phyloP scores from a whole-genome alignment of 108 stramenopile species.

The Nitzschia sp. region DNA sequence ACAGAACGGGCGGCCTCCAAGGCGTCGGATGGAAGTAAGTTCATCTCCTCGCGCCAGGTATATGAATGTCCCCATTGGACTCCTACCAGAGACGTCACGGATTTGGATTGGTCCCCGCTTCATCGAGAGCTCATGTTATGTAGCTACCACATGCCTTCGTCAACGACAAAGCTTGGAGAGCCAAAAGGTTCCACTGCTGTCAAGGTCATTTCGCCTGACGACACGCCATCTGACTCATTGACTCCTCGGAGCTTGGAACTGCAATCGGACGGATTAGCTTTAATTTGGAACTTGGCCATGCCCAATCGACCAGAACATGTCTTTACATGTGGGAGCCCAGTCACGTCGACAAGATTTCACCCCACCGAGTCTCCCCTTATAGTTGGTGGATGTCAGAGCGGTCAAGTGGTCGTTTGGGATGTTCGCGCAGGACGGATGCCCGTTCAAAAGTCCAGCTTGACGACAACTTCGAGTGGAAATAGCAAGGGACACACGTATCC shows the following conservation, averaged over 20 bases:
- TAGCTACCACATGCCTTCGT: constrained; percentile 60
- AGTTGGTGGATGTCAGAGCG: constrained; percentile 78
- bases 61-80: constrained; percentile 80
- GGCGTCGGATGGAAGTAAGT: constrained; percentile 49
- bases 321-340: constrained; percentile 83
- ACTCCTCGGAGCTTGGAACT: constrained; percentile 48
- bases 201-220: constrained; percentile 53
- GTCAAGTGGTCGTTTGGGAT: constrained; percentile 88
- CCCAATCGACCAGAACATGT: constrained; percentile 85
- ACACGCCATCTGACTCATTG: constrained; percentile 68
- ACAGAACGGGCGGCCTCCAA: constrained; percentile 26
- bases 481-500: constrained; percentile 75
- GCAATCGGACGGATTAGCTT: constrained; percentile 68
- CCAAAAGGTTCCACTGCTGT: constrained; percentile 41
- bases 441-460: constrained; percentile 67
- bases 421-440: constrained; percentile 81
- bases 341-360: constrained; percentile 71
- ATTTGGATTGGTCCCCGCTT: constrained; percentile 84
- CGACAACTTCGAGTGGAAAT: constrained; percentile 27
- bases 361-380: constrained; percentile 81
- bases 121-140: constrained; percentile 80
- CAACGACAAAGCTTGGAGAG: constrained; percentile 34
- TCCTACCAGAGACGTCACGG: constrained; percentile 64
- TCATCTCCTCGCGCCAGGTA: constrained; percentile 56
- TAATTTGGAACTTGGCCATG: constrained; percentile 85